Percentiles rank a stretch among this genome's conserved stretches.
These are phyloP conservation scores for Alternaria sp. DNA, from an alignment of 2,329 filamentous ascomycete species.

Conservation along the genomic window DNA sequence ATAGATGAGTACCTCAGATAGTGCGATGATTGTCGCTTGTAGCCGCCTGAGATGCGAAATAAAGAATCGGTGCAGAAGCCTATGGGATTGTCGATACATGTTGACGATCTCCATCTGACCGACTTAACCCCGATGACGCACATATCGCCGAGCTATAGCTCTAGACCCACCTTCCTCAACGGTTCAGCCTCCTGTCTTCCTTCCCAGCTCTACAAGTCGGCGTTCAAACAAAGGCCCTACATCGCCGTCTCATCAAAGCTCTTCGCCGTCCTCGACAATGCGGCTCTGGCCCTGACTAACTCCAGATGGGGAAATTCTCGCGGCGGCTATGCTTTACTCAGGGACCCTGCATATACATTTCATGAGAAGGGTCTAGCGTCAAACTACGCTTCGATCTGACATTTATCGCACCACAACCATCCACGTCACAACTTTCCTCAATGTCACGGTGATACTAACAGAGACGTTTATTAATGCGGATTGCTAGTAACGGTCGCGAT, in stretches of 20 bases:
- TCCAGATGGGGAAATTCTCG: not conserved
- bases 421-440: not conserved
- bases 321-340: not conserved
- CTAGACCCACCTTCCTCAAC: not conserved
- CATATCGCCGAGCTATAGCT: not conserved
- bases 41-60: too few relatives aligned
- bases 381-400: slow-evolving; percentile 11
- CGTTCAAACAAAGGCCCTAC: not conserved
- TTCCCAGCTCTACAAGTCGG: not conserved
- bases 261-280: not conserved
- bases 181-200: not conserved
- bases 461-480: slow-evolving; percentile 18
- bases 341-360: slow-evolving; percentile 25
- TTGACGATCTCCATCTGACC: too few relatives aligned
- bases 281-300: not conserved
- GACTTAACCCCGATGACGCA: slow-evolving; percentile 3
- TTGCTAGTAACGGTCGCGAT: slow-evolving; percentile 16
- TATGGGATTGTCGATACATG: too few relatives aligned
- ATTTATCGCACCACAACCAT: slow-evolving; percentile 10
- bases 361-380: slow-evolving; percentile 29
- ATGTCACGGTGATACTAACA: slow-evolving; percentile 10
- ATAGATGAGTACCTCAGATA: too few relatives aligned
- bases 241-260: not conserved
- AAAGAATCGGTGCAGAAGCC: too few relatives aligned
- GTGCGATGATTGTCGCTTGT: too few relatives aligned